phyloP scores from a whole-genome alignment of 768 basidiomycete genomes.

The Termitomyces sp. region DNA sequence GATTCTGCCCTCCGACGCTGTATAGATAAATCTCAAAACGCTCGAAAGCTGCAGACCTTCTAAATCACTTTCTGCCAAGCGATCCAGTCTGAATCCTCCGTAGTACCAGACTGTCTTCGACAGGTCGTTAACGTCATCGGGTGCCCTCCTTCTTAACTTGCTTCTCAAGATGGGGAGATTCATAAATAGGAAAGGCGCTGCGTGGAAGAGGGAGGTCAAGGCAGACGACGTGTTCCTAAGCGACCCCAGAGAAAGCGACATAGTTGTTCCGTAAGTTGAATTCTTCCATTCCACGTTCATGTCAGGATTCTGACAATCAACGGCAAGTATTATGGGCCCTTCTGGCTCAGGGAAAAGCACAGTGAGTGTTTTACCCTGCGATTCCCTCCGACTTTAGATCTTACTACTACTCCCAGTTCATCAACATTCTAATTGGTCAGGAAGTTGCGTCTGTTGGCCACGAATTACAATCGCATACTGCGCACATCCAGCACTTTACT shows the following conservation, averaged over 20 bases:
- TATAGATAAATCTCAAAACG: background rate
- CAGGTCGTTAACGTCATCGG: background rate
- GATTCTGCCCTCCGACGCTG: background rate
- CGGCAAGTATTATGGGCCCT: slow-evolving; percentile 18
- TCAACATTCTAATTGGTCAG: slow-evolving; percentile 20
- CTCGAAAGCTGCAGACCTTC: background rate
- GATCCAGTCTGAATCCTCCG: background rate
- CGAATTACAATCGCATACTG: slow-evolving; percentile 17
- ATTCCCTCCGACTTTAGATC: background rate
- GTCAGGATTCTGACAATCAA: background rate
- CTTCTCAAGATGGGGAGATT: background rate
- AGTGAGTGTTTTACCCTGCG: background rate
- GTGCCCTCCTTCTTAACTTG: background rate
- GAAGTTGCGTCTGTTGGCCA: slow-evolving; percentile 14
- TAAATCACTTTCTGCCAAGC: background rate
- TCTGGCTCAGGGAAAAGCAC: slow-evolving; percentile 20
- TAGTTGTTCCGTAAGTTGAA: slow-evolving; percentile 14
- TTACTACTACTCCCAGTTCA: slow-evolving; percentile 18
- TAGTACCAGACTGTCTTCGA: background rate
- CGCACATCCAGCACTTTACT: slow-evolving; percentile 18
- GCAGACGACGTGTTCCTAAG: slow-evolving; percentile 12
- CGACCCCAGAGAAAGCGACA: slow-evolving; percentile 11
- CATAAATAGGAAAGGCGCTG: slow-evolving; percentile 4
- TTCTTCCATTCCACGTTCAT: background rate
- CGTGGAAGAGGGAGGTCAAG: slow-evolving; percentile 13